phyloP scores from a whole-genome alignment of 1,284 basidiomycete species.

The Tilletia horrida region DNA sequence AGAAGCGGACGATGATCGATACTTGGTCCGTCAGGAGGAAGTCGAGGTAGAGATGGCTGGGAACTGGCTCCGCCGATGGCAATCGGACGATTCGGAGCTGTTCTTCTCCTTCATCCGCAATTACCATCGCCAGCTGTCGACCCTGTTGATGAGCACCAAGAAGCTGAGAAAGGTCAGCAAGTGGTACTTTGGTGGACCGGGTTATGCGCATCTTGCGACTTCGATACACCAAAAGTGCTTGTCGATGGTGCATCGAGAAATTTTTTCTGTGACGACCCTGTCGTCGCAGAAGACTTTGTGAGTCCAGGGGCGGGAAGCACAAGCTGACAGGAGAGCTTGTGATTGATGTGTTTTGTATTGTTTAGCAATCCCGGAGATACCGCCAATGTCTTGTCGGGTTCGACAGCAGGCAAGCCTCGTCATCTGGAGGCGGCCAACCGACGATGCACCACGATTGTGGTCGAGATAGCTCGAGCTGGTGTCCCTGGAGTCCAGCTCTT shows the following conservation, averaged over 20 bases:
- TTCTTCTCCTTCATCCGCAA: constrained; percentile 52
- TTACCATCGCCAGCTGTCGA: constrained; percentile 48
- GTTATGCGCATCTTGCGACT: constrained; percentile 48
- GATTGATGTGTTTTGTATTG: background rate
- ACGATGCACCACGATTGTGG: constrained; percentile 47
- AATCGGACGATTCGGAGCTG: constrained; percentile 52
- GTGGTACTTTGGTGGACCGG: constrained; percentile 48
- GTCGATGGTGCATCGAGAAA: constrained; percentile 46
- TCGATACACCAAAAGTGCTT: constrained; percentile 51
- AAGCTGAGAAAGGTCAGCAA: constrained; percentile 26
- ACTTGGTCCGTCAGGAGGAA: constrained; percentile 42
- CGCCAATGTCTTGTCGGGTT: constrained; percentile 48
- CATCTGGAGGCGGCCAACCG: constrained; percentile 51
- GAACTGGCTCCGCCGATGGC: constrained; percentile 52
- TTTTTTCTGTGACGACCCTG: constrained; percentile 49
- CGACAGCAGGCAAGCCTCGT: constrained; percentile 49
- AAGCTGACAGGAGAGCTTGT: no score
- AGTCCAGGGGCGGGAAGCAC: constrained; percentile 8
- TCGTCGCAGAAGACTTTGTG: constrained; percentile 51
- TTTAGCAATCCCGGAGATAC: constrained; percentile 46
- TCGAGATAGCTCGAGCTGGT: constrained; percentile 47
- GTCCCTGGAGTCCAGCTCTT: constrained; percentile 32
- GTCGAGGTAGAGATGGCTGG: constrained; percentile 52
- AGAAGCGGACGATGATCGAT: constrained; percentile 39
- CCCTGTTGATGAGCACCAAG: constrained; percentile 35